Evolutionary conservation across 169 alveolate genomes (phyloP).

Genomic region (Cystoisospora suis): DNA sequence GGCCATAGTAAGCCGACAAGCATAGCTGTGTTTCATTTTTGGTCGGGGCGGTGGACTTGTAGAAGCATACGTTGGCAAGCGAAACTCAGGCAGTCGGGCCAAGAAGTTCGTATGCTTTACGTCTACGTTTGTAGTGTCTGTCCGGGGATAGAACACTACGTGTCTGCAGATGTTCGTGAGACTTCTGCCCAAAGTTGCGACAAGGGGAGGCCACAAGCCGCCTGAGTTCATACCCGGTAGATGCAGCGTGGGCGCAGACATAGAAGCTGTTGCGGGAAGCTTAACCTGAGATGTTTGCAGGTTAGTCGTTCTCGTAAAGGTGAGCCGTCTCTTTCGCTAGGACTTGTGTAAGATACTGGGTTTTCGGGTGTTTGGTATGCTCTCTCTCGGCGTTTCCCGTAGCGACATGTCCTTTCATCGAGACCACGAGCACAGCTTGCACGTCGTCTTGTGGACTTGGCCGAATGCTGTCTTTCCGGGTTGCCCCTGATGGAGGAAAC

Average conservation of each 20-base stretch:
- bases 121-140: too few species aligned
- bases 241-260: too few species aligned
- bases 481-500: not conserved
- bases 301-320: not conserved
- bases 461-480: not conserved
- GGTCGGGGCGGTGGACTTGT: too few species aligned
- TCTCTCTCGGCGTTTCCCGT: not conserved
- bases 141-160: too few species aligned
- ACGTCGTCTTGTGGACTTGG: not conserved
- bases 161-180: too few species aligned
- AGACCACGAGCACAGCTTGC: not conserved
- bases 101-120: too few species aligned
- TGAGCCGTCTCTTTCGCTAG: not conserved
- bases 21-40: too few species aligned
- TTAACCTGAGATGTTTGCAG: not conserved
- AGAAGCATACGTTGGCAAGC: too few species aligned
- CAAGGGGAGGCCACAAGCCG: too few species aligned
- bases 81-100: too few species aligned
- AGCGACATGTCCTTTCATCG: not conserved
- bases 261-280: not conserved
- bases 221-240: not conserved
- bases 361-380: not conserved
- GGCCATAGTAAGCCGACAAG: too few species aligned
- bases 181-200: too few species aligned
- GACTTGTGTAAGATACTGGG: not conserved